phyloP scores from a whole-genome alignment of 768 basidiomycete genomes.

The Clitopilus hobsonii region DNA sequence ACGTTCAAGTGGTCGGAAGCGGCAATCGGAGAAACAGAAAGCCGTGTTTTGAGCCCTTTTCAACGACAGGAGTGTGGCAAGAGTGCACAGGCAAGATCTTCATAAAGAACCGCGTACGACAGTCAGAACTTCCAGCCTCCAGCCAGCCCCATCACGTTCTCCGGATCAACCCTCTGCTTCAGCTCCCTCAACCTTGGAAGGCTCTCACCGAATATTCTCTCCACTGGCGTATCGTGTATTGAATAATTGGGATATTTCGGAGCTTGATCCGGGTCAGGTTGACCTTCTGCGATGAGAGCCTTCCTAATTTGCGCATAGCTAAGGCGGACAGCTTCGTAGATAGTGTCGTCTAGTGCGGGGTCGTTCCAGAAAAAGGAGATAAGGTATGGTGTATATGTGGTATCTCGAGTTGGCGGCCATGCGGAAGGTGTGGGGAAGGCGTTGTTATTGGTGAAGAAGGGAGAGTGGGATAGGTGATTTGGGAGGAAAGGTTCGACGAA shows the following conservation, averaged over 20 bases:
- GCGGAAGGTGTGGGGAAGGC: neutral
- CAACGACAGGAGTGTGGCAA: too few relatives aligned
- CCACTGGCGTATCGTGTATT: neutral
- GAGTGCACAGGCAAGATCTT: too few relatives aligned
- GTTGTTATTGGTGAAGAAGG: too few relatives aligned
- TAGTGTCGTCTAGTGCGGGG: neutral
- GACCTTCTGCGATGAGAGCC: neutral
- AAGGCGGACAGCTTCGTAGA: neutral
- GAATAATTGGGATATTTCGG: neutral
- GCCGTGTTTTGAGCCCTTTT: too few relatives aligned
- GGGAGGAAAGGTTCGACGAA: neutral
- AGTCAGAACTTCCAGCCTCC: conserved; percentile 45
- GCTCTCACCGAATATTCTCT: conserved; percentile 19
- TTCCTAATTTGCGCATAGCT: neutral
- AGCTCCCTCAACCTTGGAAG: conserved; percentile 27
- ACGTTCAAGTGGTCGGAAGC: too few relatives aligned
- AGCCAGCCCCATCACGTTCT: conserved; percentile 45
- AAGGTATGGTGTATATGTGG: neutral
- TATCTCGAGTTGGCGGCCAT: neutral
- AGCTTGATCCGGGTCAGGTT: neutral
- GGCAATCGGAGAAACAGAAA: too few relatives aligned
- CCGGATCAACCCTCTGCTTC: conserved; percentile 37
- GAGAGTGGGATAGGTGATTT: neutral
- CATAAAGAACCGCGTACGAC: neutral
- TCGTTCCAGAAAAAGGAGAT: neutral